Base-by-base conservation (phyloP, 2,329 filamentous ascomycete species). In the Camptophora hylomeconis region DNA sequence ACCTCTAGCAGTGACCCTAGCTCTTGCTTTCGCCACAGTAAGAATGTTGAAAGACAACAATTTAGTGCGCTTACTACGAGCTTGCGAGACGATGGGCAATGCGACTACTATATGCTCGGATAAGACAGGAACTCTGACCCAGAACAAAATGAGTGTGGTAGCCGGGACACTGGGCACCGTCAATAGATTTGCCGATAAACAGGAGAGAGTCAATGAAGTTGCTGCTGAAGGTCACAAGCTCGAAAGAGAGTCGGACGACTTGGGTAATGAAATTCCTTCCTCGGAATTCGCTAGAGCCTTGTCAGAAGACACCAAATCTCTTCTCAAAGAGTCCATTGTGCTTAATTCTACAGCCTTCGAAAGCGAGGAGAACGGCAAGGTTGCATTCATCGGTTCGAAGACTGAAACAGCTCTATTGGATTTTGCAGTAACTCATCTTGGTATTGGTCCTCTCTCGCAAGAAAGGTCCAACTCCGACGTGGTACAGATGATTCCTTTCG, bases 331-430 rank as follows among this genome's bases (percentile, higher is more conserved):
- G 31, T 78, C 74, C 3, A 74, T 79, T 36, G 63, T 68, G 7
- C 56, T 78, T 40, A 80, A 79, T 46, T 79, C 75, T 0, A 77
- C 75, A 1, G 74, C 75, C 1, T 80, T 80, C 39, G 72, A 80
- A 45, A 65, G 67, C 5, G 69, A 75, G 23, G 63, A 70, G 23
- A 64, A 74, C 22, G 73, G 73, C 17, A 58, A 63, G 11, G 54
- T 51, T 19, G 58, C 65, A 0, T 84, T 80, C 40, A 65, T 83
- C 37, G 79, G 79, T 17, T 82, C 78, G 4, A 83, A 82, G 54
- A 84, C 79, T 0, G 79, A 84, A 48, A 81, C 76, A 3, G 78
- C 79, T 13, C 60, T 84, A 8, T 62, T 84, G n/a, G 60, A 63
- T 14, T 81, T 82, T 46, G 73, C 75, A 12, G 65, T 67, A 26